Base-by-base conservation (phyloP, 805 yeast genomes). In the Spathaspora boniae region DNA sequence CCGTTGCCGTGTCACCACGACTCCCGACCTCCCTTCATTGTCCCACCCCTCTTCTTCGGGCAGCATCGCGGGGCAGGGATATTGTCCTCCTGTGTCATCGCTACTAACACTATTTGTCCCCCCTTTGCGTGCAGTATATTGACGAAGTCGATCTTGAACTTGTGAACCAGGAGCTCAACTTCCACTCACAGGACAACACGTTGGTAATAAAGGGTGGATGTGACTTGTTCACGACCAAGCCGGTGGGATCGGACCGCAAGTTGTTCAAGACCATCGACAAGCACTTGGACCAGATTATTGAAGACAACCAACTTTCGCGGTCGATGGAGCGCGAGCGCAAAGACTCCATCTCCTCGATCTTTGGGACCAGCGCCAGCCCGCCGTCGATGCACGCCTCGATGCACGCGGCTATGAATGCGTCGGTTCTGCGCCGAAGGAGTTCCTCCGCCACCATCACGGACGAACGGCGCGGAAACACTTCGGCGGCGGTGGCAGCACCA, bases 81-180 rank as follows among this genome's bases (percentile, higher is more conserved):
- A n/a, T n/a, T n/a, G n/a, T n/a, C n/a, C n/a, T n/a, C 26, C 22
- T 6, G 12, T n/a, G 20, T 29, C 14, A 32, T 30, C 25, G 17
- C 11, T 41, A 41, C 44, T 41, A 41, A 41, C 44, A 19, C 16
- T 29, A 48, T 11, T 5, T 20, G 9, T 3, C 31, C 20, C n/a
- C n/a, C n/a, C n/a, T n/a, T n/a, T n/a, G n/a, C n/a, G n/a, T n/a
- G n/a, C 50, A 88, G 91, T 93, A 86, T 62, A 82, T 93, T 41
- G 98, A 93, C 56, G 93, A 84, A 53, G 82, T 87, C 26, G 96
- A 89, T 51, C 80, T 93, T n/a, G 97, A 88, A 58, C 72, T 83
- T 47, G 83, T 93, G 25, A 88, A 88, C 53, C 94, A 88, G 52
- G 84, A 86, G 36, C 75, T 93, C 37, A 79, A 80, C 45, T 87